Conservation (phyloP, 768 basidiomycete genomes). For the Calocera cornea region DNA sequence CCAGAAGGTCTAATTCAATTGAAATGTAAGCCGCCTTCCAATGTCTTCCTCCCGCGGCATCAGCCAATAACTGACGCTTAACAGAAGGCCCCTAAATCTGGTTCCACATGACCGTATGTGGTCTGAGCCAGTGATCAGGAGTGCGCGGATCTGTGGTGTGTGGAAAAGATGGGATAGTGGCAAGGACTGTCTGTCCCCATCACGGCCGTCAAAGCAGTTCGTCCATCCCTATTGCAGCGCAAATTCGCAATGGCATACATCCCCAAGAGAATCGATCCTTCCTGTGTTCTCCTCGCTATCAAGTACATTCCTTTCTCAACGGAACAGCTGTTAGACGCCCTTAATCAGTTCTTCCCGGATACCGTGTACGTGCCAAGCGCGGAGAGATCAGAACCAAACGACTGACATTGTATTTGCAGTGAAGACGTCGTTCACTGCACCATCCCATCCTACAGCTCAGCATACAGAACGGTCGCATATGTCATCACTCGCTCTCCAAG, state of each 20-base stretch:
- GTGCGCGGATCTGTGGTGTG: not conserved
- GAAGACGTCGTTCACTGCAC: not conserved
- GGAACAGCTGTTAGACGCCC: not conserved
- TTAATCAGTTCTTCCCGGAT: not conserved
- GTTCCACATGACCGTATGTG: not conserved
- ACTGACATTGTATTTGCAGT: not conserved
- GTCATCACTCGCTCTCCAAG: not conserved
- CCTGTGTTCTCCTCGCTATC: not conserved
- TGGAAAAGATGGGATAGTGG: not conserved
- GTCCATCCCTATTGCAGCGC: not conserved
- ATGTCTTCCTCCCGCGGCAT: not conserved
- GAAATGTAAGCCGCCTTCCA: not conserved
- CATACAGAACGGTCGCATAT: not conserved
- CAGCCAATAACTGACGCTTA: not conserved
- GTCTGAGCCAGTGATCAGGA: not conserved
- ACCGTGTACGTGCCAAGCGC: not conserved
- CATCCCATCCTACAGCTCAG: not conserved
- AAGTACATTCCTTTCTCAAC: not conserved
- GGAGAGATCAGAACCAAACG: not conserved
- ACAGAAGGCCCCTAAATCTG: not conserved
- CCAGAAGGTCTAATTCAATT: not conserved
- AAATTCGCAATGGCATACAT: not conserved
- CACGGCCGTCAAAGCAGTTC: not conserved
- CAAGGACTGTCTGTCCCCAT: not conserved
- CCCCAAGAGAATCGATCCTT: not conserved